Conservation (phyloP, 2,329 filamentous ascomycete species). For the Microsporum audouinii region DNA sequence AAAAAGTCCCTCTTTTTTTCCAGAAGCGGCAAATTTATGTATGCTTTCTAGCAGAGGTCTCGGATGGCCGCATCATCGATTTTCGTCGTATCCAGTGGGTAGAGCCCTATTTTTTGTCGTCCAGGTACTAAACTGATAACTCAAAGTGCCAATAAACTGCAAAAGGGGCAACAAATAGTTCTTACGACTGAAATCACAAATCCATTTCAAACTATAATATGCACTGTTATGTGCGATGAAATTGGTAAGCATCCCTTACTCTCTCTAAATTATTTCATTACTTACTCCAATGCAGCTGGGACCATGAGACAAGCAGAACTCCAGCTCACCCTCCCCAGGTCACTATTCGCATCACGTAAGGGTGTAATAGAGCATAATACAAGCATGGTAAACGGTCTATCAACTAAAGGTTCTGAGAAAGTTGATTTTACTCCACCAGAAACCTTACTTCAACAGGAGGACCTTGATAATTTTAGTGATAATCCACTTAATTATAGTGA, state of each 20-base stretch:
- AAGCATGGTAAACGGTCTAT: neutral
- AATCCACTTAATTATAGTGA: slow-evolving; percentile 3
- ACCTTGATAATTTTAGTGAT: neutral
- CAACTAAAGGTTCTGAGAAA: neutral
- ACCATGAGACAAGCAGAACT: slow-evolving; percentile 45
- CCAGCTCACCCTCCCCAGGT: slow-evolving; percentile 38
- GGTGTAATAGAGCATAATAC: neutral
- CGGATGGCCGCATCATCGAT: slow-evolving; percentile 57
- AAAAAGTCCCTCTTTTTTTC: slow-evolving; percentile 50
- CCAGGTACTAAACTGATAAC: slow-evolving; percentile 15
- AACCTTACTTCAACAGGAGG: neutral
- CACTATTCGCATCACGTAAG: slow-evolving; percentile 30
- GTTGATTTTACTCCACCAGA: neutral
- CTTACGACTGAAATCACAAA: slow-evolving; percentile 48
- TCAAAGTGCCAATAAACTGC: slow-evolving; percentile 51
- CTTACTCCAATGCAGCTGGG: slow-evolving; percentile 37
- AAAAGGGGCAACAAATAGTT: slow-evolving; percentile 48
- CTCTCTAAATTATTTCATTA: slow-evolving; percentile 8
- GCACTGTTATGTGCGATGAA: slow-evolving; percentile 71
- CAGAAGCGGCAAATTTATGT: slow-evolving; percentile 53
- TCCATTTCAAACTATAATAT: slow-evolving; percentile 49
- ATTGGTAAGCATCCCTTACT: slow-evolving; percentile 46
- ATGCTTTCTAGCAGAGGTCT: slow-evolving; percentile 62
- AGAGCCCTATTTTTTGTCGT: neutral
- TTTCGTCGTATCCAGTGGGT: slow-evolving; percentile 50